phyloP scores from a whole-genome alignment of 768 basidiomycete species.

The Piloderma croceum region DNA sequence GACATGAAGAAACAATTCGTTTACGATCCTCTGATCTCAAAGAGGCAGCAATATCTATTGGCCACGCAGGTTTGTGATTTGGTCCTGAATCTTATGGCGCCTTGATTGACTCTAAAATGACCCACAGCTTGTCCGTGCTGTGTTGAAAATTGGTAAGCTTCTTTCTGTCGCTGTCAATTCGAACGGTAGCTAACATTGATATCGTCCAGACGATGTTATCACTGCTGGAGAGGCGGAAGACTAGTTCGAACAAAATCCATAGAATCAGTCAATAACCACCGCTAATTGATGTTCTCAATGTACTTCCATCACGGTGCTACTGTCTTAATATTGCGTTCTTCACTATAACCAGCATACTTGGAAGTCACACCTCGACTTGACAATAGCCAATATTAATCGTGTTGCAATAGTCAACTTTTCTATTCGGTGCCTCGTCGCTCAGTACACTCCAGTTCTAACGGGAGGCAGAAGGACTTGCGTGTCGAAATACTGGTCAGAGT shows the following conservation, averaged over 20 bases:
- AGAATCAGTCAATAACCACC: not conserved
- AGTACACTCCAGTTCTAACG: no score
- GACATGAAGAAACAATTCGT: conserved; percentile 99
- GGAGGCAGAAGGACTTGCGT: no score
- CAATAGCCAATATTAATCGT: no score
- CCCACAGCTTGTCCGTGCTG: conserved; percentile 70
- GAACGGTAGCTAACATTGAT: conserved; percentile 1
- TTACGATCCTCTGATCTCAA: conserved; percentile 95
- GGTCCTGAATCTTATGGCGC: conserved; percentile 1
- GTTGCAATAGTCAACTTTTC: no score
- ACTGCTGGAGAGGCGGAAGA: conserved; percentile 65
- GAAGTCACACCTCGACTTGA: no score
- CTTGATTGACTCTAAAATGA: conserved; percentile 6
- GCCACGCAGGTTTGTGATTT: conserved; percentile 76
- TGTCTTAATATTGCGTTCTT: no score
- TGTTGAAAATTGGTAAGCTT: conserved; percentile 76
- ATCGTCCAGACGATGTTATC: conserved; percentile 67
- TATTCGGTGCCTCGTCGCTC: no score
- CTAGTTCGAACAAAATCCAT: conserved; percentile 26
- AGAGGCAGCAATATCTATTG: conserved; percentile 92
- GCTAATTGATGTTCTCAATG: not conserved
- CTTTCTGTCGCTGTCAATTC: not conserved
- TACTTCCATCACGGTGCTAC: no score
- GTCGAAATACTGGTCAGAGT: no score
- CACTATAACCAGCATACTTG: no score